Evolutionary conservation across 306 rosid species (phyloP).

Genomic region (Abrus precatorius): DNA sequence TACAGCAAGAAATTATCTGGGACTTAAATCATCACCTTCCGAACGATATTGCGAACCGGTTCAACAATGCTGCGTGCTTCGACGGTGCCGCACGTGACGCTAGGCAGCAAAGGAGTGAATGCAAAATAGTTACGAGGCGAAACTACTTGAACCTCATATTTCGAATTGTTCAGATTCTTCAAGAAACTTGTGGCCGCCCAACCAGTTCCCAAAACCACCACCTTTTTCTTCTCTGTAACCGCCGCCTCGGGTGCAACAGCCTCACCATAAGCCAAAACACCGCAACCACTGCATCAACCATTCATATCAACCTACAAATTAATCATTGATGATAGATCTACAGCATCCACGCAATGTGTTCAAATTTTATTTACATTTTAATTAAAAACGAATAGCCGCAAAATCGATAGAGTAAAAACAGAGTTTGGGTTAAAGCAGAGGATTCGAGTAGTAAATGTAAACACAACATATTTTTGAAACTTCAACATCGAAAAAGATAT

Average conservation of each 20-base stretch:
- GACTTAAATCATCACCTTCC: conserved; percentile 59
- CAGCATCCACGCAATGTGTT: background rate
- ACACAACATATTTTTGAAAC: background rate
- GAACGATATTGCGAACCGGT: conserved; percentile 82
- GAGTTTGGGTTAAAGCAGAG: background rate
- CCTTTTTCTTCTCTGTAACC: conserved; percentile 71
- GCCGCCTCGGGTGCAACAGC: conserved; percentile 53
- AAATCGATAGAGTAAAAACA: background rate
- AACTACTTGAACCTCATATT: conserved; percentile 82
- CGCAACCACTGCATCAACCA: conserved; percentile 78
- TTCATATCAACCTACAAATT: background rate
- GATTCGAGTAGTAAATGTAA: background rate
- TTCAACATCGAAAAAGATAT: background rate
- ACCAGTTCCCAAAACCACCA: conserved; percentile 97
- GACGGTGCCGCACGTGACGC: conserved; percentile 93
- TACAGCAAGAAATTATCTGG: background rate
- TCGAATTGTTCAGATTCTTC: conserved; percentile 71
- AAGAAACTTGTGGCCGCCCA: conserved; percentile 96
- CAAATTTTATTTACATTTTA: background rate
- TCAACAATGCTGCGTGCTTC: conserved; percentile 97
- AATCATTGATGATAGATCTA: background rate
- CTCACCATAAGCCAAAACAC: conserved; percentile 76
- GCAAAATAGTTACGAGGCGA: conserved; percentile 97
- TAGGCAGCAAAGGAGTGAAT: conserved; percentile 93
- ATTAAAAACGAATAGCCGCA: background rate